Percentiles rank a stretch among this genome's conserved stretches.
phyloP scores from a whole-genome alignment of 176 grass and related monocot species.

The Triticum urartu region DNA sequence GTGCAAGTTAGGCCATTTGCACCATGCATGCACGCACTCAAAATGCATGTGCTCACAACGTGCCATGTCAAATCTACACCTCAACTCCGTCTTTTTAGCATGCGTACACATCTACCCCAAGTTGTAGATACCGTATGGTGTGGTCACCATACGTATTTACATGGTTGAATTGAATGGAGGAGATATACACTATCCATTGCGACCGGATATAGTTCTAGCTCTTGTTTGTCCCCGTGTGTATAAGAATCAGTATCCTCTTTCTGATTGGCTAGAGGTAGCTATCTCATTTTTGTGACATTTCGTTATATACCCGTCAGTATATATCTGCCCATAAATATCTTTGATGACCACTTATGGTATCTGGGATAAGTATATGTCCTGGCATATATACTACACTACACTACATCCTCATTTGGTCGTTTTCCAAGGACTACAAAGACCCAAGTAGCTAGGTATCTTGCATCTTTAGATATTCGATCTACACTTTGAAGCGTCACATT shows the following conservation, averaged over 20 bases:
- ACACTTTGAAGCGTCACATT: too few relatives aligned
- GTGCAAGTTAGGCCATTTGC: slow-evolving; percentile 4
- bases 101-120: too few relatives aligned
- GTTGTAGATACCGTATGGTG: too few relatives aligned
- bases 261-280: neutral
- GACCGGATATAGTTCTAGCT: too few relatives aligned
- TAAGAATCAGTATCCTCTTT: neutral
- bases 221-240: neutral
- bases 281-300: too few relatives aligned
- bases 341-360: neutral
- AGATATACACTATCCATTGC: neutral
- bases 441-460: too few relatives aligned
- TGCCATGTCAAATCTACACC: neutral
- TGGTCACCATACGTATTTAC: neutral
- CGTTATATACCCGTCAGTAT: too few relatives aligned
- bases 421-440: neutral
- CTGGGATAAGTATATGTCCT: neutral
- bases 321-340: neutral
- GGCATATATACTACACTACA: neutral
- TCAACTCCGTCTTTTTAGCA: too few relatives aligned
- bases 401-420: neutral
- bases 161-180: neutral
- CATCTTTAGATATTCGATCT: too few relatives aligned
- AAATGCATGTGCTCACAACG: neutral
- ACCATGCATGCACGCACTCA: neutral